phyloP scores from a whole-genome alignment of 2,329 filamentous ascomycete genomes.

The Xylariomycetidae sp. region DNA sequence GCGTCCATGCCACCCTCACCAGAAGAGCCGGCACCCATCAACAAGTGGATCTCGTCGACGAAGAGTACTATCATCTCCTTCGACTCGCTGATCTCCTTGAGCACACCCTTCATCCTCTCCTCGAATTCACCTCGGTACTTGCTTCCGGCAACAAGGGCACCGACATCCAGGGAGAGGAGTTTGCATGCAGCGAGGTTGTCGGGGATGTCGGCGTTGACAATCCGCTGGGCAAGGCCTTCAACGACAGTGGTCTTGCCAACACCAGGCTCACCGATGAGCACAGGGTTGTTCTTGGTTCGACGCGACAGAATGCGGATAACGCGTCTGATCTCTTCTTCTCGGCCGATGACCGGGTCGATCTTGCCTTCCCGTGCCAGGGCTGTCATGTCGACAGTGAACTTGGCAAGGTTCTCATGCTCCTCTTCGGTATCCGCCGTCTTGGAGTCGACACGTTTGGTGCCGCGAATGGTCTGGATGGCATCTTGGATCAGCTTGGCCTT shows the following conservation, averaged over 20 bases:
- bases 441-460: constrained; percentile 88
- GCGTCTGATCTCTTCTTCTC: constrained; percentile 90
- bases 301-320: constrained; percentile 88
- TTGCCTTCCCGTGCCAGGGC: constrained; percentile 94
- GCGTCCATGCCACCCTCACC: constrained; percentile 99
- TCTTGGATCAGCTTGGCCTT: constrained; percentile 86
- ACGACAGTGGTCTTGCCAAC: constrained; percentile 98
- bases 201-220: constrained; percentile 94
- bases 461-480: constrained; percentile 86
- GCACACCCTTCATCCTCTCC: constrained; percentile 96
- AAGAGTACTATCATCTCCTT: constrained; percentile 98
- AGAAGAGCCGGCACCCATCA: constrained; percentile 93
- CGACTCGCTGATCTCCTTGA: constrained; percentile 92
- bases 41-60: constrained; percentile 95
- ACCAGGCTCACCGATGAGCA: constrained; percentile 95
- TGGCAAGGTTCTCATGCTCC: constrained; percentile 92
- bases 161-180: constrained; percentile 90
- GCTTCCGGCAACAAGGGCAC: constrained; percentile 90
- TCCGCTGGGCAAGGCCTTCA: constrained; percentile 89
- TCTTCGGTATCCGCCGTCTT: constrained; percentile 91
- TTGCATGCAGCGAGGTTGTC: constrained; percentile 92
- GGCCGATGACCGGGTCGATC: constrained; percentile 93
- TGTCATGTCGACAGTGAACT: constrained; percentile 99
- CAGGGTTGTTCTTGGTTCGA: constrained; percentile 97
- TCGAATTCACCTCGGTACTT: constrained; percentile 99